A percentile compares a stretch with the other conserved stretches of the same genome.
Evolutionary conservation across 2,329 filamentous ascomycete species (phyloP).

Genomic region (Trichothecium roseum): DNA sequence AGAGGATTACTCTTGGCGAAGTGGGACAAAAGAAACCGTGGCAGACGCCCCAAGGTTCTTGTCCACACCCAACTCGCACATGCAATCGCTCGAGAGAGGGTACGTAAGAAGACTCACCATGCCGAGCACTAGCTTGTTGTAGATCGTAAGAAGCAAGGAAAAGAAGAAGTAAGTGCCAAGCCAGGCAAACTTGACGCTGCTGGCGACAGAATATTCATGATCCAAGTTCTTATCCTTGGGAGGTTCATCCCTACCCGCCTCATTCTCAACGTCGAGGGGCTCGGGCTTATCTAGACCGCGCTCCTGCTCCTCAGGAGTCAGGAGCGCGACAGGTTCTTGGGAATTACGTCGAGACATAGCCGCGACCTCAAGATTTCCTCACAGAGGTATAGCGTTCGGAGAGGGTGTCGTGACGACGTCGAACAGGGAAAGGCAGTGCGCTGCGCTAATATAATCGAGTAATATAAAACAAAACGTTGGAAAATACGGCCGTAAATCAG

Average conservation of each 20-base stretch:
- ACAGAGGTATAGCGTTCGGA: too few relatives aligned
- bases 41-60: not conserved
- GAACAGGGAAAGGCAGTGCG: too few relatives aligned
- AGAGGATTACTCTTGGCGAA: too few relatives aligned
- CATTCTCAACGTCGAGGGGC: constrained; percentile 20
- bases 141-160: constrained; percentile 39
- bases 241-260: constrained; percentile 15
- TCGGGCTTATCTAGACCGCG: constrained; percentile 17
- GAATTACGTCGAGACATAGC: constrained; percentile 21
- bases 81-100: not conserved
- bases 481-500: too few relatives aligned
- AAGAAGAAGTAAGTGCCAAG: constrained; percentile 41
- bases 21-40: too few relatives aligned
- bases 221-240: constrained; percentile 24
- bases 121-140: constrained; percentile 48
- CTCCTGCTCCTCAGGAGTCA: constrained; percentile 20
- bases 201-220: constrained; percentile 33
- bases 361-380: not conserved
- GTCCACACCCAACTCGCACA: not conserved
- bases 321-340: constrained; percentile 19
- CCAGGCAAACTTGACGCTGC: constrained; percentile 37
- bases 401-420: not conserved
- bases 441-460: too few relatives aligned
- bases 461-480: too few relatives aligned
- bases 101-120: constrained; percentile 24